Evolutionary conservation across 768 basidiomycete species (phyloP), one percentile per base, ranked within the genome.

Genomic region (Agaricus blazei): DNA sequence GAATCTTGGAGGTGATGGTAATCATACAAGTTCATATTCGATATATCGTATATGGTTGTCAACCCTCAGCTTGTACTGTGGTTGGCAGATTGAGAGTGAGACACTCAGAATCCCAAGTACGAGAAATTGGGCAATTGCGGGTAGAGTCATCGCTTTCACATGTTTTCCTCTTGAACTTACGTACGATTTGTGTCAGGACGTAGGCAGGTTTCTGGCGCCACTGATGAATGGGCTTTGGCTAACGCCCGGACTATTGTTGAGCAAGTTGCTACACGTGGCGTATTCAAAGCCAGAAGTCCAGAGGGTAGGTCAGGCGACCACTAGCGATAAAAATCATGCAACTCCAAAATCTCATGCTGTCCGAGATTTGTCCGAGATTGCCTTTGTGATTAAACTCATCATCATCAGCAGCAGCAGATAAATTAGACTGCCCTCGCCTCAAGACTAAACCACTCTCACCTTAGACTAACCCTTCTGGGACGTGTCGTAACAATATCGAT

Each of bases 31-130:
- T 63, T 80, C 87, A 44, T 96, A 95, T 67, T 83, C 86, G 54
- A 77, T 78, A 65, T 98, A 96, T 72, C 75, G 93, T 23, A 85
- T 91, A 53, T 98, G 91, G 90, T 70, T 98, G 34, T 91, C 90
- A 0, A 76, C 76, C 52, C 66, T 91, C 57, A 87, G 85, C 42
- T 62, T 81, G 54, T 72, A 82, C 62, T 88, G 85, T 65, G 96
- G 95, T 3, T 98, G 93, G 90, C 75, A 81, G 57, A 76, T 93
- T 11, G 95, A 97, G 68, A 84, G 84, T 52, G 96, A 98, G 69
- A 81, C 75, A 26, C 68, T 98, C 60, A 75, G 96, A 57, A 95
- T 98, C 11, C 95, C 95, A 1, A 93, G 90, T 67, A 97, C 96
- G 40, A 80, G 93, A 56, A 93, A 93, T 64, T 97, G 94, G 93